Base-by-base conservation (phyloP, 352 stramenopile species). In the Globisporangium heterothallicum region DNA sequence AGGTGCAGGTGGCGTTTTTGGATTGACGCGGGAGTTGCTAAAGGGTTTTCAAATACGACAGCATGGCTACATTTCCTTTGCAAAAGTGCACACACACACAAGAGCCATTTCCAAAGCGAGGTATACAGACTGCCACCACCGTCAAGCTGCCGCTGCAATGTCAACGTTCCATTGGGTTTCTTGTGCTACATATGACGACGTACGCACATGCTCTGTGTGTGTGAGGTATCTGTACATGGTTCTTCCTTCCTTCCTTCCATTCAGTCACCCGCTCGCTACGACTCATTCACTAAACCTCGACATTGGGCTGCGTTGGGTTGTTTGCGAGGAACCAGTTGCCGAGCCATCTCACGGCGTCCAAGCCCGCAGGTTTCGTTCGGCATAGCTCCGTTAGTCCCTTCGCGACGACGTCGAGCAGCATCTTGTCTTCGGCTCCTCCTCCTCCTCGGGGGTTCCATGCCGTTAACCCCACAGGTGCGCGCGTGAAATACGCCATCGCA, bases 221-320 rank as follows among this genome's bases (percentile, higher is more conserved):
- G n/a, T n/a, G n/a, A n/a, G n/a, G n/a, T n/a, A n/a, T n/a, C n/a
- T n/a, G n/a, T n/a, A n/a, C n/a, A n/a, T n/a, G 19, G 21, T 6
- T 6, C n/a, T 18, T 19, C 24, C 26, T 13, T 21, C 41, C 44
- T 49, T 32, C 16, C 25, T 47, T 4, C 24, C 29, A 34, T 34
- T 34, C 29, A 6, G 6, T 34, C 6, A 34, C 29, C 10, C 29
- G n/a, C n/a, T n/a, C n/a, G n/a, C n/a, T n/a, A 34, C 32, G 16
- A 16, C 30, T 3, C 6, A 8, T 36, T 41, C 22, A 64, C 14
- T 82, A 69, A 7, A 70, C 70, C 30, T 79, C 46, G 13, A 94
- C 73, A 34, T 71, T 75, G 1, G 87, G 87, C 55, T 95, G 79
- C 46, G 80, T 88, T 38, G 87, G 86, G 49, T 96, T 96, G 66